Base-by-base conservation (phyloP, 345 rosid genomes). In the Eutrema yunnanense region DNA sequence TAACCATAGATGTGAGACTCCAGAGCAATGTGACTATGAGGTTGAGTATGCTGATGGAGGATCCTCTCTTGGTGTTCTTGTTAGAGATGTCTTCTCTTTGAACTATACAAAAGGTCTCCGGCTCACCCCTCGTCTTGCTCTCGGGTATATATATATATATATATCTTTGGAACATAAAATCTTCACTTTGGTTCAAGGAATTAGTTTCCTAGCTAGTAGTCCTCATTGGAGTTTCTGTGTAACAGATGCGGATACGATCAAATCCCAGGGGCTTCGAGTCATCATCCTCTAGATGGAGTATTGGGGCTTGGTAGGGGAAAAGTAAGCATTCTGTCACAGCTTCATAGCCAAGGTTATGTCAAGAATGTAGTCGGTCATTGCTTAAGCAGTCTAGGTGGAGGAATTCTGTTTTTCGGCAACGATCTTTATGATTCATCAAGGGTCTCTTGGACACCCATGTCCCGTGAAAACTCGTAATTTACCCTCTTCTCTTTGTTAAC, bases 281-380 rank as follows among this genome's bases (percentile, higher is more conserved):
- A 88, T 81, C 95, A 88, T 81, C 95, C 96, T 50, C 49, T 92
- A n/a, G 99, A 95, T 48, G 99, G 98, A 78, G 86, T 92, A 22
- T 85, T 95, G 33, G 99, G 99, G n/a, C 98, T 95, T 19, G 97
- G 99, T 16, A 92, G 79, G 71, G 99, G 98, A 16, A 84, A 82
- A 80, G 69, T 94, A 53, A 86, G 97, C 89, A 80, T 92, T 41
- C 36, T 87, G 4, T 86, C 96, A 9, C 99, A 92, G 84, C 98
- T 95, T 71, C 80, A 84, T 56, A 72, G 79, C 40, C 88, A 84
- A 66, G 90, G 93, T 59, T 64, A 85, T 44, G 88, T 87, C 58
- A 62, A 76, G 27, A 95, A 95, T 58, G 90, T 90, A 4, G 59
- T 95, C 7, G 99, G 98, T 32, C 98, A 95, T 73, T 95, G 99